These are phyloP conservation scores for Fusarium palustre DNA, from an alignment of 2,329 filamentous ascomycete genomes.

Conservation along the genomic window DNA sequence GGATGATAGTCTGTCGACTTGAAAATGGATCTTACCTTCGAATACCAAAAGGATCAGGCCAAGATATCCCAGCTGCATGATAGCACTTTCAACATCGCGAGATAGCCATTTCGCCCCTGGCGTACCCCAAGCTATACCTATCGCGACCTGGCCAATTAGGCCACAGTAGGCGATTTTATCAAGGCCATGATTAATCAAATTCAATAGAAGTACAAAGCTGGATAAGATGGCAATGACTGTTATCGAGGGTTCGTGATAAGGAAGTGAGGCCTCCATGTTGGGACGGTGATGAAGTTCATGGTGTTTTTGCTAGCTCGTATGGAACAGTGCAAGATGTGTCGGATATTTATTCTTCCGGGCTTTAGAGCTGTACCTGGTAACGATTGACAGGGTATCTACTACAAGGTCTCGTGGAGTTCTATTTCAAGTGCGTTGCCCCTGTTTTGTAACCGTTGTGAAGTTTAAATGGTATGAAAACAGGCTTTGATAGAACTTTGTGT, in stretches of 20 bases:
- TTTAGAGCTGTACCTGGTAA: not conserved
- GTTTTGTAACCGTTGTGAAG: not conserved
- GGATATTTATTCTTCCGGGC: not conserved
- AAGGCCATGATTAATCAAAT: slow-evolving; percentile 66
- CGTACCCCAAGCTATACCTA: slow-evolving; percentile 77
- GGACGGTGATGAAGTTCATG: not conserved
- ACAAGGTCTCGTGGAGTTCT: not conserved
- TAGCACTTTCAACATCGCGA: slow-evolving; percentile 60
- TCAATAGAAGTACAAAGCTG: slow-evolving; percentile 72
- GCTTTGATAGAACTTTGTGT: not conserved
- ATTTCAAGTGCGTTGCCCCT: not conserved
- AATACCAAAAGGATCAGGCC: slow-evolving; percentile 79
- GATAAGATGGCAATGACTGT: slow-evolving; percentile 68
- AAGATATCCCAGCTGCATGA: slow-evolving; percentile 77
- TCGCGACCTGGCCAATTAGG: slow-evolving; percentile 76
- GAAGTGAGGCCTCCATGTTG: slow-evolving; percentile 49
- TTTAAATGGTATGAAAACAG: not conserved
- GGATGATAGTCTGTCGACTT: not conserved
- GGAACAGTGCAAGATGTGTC: not conserved
- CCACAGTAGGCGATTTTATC: slow-evolving; percentile 75
- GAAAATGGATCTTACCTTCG: slow-evolving; percentile 61
- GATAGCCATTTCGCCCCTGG: slow-evolving; percentile 73
- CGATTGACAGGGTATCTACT: not conserved
- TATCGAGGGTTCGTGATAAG: slow-evolving; percentile 74
- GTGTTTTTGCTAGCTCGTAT: not conserved